These are phyloP conservation scores for Pythium plurisporium DNA, from an alignment of 352 stramenopile species.

Conservation along the genomic window DNA sequence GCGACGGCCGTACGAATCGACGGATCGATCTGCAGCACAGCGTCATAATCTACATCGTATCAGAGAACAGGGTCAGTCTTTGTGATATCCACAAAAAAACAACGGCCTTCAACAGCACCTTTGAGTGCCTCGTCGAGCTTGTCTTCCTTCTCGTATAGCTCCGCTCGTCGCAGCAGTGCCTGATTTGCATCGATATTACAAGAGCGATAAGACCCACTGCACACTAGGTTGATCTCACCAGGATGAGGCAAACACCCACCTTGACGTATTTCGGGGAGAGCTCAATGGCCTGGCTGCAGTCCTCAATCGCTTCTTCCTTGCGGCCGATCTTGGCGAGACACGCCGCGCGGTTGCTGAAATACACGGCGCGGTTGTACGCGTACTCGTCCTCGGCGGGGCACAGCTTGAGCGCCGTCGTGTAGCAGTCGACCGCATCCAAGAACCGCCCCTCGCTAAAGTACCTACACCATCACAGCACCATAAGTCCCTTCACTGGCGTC, in stretches of 20 bases:
- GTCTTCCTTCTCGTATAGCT: slow-evolving; percentile 91
- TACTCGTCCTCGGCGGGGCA: slow-evolving; percentile 73
- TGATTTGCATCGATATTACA: too few relatives aligned
- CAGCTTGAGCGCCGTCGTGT: slow-evolving; percentile 78
- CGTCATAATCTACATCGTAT: slow-evolving; percentile 59
- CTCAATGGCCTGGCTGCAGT: slow-evolving; percentile 92
- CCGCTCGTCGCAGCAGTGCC: slow-evolving; percentile 87
- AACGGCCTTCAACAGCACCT: too few relatives aligned
- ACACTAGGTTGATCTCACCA: background rate
- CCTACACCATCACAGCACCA: slow-evolving; percentile 24
- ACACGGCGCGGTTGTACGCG: slow-evolving; percentile 79
- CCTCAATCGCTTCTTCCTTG: slow-evolving; percentile 89
- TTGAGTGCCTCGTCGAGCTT: slow-evolving; percentile 92
- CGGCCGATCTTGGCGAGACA: slow-evolving; percentile 67
- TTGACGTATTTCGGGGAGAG: slow-evolving; percentile 97
- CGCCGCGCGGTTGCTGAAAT: slow-evolving; percentile 81
- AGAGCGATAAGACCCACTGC: background rate
- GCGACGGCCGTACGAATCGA: slow-evolving; percentile 48
- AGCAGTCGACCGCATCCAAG: slow-evolving; percentile 81
- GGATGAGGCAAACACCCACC: slow-evolving; percentile 30
- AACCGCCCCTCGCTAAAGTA: slow-evolving; percentile 66
- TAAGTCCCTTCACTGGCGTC: background rate
- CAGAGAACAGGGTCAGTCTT: too few relatives aligned
- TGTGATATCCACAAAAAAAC: too few relatives aligned
- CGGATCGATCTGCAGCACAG: slow-evolving; percentile 92